Evolutionary conservation across 345 rosid genomes (phyloP).

Genomic region (Reutealis trisperma): DNA sequence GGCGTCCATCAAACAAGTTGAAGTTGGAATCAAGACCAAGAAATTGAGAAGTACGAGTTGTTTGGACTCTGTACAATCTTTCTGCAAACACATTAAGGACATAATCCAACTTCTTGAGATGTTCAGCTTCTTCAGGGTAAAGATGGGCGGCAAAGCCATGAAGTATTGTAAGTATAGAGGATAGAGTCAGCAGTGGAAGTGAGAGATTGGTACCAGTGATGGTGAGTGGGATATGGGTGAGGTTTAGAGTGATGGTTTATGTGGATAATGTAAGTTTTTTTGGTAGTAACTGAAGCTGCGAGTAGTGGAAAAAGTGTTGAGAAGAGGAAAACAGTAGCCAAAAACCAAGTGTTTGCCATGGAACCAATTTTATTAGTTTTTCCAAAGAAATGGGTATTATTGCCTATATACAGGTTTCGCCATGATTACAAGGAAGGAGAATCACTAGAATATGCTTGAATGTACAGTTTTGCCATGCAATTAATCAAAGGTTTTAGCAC

Average conservation of each 20-base stretch:
- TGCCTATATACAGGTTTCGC: no score
- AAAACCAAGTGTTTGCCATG: no score
- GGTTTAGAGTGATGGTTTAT: constrained; percentile 72
- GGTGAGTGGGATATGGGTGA: constrained; percentile 46
- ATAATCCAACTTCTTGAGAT: constrained; percentile 44
- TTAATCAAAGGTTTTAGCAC: no score
- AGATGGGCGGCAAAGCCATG: constrained; percentile 77
- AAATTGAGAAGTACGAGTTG: constrained; percentile 74
- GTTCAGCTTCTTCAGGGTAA: constrained; percentile 46
- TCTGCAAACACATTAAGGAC: constrained; percentile 77
- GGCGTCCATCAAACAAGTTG: constrained; percentile 33
- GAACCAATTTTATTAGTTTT: no score
- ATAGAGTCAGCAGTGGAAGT: constrained; percentile 45
- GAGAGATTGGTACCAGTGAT: constrained; percentile 70
- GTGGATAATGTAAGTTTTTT: constrained; percentile 66
- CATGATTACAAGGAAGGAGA: no score
- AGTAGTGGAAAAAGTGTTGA: not conserved
- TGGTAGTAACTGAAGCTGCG: constrained; percentile 9
- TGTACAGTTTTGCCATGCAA: no score
- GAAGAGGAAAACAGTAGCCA: no score
- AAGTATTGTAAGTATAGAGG: constrained; percentile 64
- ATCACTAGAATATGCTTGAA: no score
- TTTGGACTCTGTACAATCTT: constrained; percentile 62
- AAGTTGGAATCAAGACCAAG: constrained; percentile 58
- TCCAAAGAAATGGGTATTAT: no score